Evolutionary conservation across 2,329 filamentous ascomycete species (phyloP).

Genomic region (Knoxdaviesia capensis): DNA sequence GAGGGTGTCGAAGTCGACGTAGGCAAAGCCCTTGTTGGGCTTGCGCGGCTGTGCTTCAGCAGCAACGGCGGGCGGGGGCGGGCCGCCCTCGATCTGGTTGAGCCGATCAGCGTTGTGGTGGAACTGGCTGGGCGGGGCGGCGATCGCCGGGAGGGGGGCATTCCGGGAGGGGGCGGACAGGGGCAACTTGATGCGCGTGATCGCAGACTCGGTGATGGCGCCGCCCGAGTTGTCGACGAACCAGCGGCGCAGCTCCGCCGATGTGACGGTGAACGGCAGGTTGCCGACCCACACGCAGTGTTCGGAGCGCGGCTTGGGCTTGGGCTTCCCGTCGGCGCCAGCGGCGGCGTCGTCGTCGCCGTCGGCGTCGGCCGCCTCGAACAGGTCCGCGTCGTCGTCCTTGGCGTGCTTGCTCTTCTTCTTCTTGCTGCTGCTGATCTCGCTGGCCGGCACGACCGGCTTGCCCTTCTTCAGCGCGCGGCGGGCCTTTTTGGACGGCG

Average conservation of each 20-base stretch:
- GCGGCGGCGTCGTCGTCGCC: slow-evolving; percentile 11
- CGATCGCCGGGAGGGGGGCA: too few relatives aligned
- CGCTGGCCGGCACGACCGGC: slow-evolving; percentile 20
- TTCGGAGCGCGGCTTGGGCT: slow-evolving; percentile 41
- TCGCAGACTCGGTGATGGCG: slow-evolving; percentile 43
- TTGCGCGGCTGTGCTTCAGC: slow-evolving; percentile 16
- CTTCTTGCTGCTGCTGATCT: slow-evolving; percentile 15
- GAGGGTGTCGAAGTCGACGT: slow-evolving; percentile 69
- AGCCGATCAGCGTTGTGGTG: slow-evolving; percentile 8
- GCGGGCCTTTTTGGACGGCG: slow-evolving; percentile 82
- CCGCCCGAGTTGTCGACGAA: slow-evolving; percentile 53
- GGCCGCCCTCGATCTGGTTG: too few relatives aligned
- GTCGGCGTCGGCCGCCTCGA: slow-evolving; percentile 6
- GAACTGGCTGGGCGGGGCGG: slow-evolving; percentile 3
- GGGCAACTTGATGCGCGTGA: slow-evolving; percentile 73
- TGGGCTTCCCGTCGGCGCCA: slow-evolving; percentile 17
- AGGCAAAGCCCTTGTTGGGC: slow-evolving; percentile 80
- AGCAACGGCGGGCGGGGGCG: slow-evolving; percentile 4
- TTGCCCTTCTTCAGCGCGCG: slow-evolving; percentile 78
- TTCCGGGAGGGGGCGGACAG: slow-evolving; percentile 5
- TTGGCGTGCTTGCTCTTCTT: slow-evolving; percentile 10
- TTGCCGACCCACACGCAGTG: slow-evolving; percentile 95
- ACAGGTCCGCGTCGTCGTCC: slow-evolving; percentile 13
- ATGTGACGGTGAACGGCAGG: slow-evolving; percentile 63
- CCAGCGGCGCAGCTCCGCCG: slow-evolving; percentile 57